Conservation (phyloP, 2,329 filamentous ascomycete species). For the Aspergillus sojae region DNA sequence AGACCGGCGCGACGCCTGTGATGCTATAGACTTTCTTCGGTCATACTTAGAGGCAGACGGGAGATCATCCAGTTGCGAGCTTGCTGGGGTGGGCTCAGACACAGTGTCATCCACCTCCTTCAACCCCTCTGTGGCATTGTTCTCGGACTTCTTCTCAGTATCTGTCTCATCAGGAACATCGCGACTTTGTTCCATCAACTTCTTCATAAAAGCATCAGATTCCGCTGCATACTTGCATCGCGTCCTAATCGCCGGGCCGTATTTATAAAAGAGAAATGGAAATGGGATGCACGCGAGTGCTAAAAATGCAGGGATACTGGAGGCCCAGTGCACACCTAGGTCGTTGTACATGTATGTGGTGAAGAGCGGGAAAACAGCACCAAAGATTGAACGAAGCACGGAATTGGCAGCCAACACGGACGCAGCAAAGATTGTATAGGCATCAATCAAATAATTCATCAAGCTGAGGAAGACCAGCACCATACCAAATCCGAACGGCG, state of each 20-base stretch:
- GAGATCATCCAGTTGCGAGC: slow-evolving; percentile 5
- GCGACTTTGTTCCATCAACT: slow-evolving; percentile 11
- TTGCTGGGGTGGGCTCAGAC: neutral
- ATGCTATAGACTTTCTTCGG: slow-evolving; percentile 8
- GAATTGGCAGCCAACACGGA: slow-evolving; percentile 19
- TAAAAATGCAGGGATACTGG: slow-evolving; percentile 29
- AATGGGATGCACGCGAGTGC: slow-evolving; percentile 35
- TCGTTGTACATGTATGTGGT: slow-evolving; percentile 39
- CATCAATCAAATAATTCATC: slow-evolving; percentile 22
- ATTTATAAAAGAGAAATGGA: slow-evolving; percentile 30
- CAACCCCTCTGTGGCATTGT: neutral
- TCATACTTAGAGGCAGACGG: slow-evolving; percentile 3
- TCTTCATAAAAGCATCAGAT: slow-evolving; percentile 15
- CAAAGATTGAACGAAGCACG: slow-evolving; percentile 37
- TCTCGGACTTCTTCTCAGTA: neutral
- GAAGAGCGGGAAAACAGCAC: slow-evolving; percentile 46
- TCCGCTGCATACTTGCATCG: slow-evolving; percentile 19
- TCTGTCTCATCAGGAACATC: neutral
- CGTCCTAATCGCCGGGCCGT: slow-evolving; percentile 14
- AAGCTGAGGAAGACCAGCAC: slow-evolving; percentile 21
- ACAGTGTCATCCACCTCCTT: neutral
- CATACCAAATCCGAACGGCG: slow-evolving; percentile 24
- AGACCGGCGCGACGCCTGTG: slow-evolving; percentile 4
- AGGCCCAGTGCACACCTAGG: slow-evolving; percentile 48
- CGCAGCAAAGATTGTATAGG: slow-evolving; percentile 20